Evolutionary conservation across 495 filamentous ascomycete species (phyloP), one percentile per base, ranked within the genome.

Genomic region (Aspergillus asperescens): DNA sequence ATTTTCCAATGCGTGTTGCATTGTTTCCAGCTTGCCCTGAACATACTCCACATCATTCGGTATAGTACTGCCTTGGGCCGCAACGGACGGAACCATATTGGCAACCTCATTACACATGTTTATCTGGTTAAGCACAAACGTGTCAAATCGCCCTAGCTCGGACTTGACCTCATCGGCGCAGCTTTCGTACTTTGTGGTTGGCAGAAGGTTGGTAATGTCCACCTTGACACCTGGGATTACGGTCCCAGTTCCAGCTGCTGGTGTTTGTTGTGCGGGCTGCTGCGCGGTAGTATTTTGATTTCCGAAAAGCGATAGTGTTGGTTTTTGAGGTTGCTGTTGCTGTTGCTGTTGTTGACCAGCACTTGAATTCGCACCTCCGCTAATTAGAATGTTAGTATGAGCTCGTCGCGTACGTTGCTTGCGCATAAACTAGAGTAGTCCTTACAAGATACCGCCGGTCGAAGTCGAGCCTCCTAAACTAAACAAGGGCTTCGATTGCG

Each of bases 171-270:
- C 80, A 57, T 91, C 86, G 37, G 88, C 80, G 32, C 94, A 83
- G 71, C 95, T 92, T 64, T 85, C 84, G 72, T 90, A 96, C 49
- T 93, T 86, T 7, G 93, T 96, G 0, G 90, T 96, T 5, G 86
- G 81, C 9, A 87, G 79, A 19, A 96, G 74, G 62, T 88, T 84
- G 64, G 77, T 79, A 24, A 87, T 63, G 67, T 90, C 86, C 29
- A 95, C 83, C 47, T 85, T 84, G 15, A 90, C 88, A 6, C 89
- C 88, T 6, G 86, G 69, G 34, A 77, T 65, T 50, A 74, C 62
- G n/a, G 66, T 65, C 16, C 59, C 53, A 57, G 64, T 45, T 63
- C 60, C 54, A 57, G 64, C 48, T 64, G 81, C 44, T 53, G 75
- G 45, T 64, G 64, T 61, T 69, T 77, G 53, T 57, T 68, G 68